These are phyloP conservation scores for Phalaenopsis hybrid DNA, from an alignment of 116 monocot species.

Conservation along the genomic window DNA sequence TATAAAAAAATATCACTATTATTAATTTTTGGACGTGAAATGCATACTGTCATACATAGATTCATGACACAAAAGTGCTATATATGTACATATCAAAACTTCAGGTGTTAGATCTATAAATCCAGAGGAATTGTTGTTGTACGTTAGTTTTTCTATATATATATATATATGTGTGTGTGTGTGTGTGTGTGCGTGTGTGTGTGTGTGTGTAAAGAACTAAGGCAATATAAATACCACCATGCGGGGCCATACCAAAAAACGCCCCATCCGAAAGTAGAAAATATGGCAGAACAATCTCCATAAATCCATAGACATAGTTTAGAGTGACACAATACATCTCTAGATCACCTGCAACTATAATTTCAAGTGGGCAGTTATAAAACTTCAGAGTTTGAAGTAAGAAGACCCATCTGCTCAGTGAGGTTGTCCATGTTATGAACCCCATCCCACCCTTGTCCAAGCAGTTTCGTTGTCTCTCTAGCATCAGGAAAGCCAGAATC, in stretches of 20 bases:
- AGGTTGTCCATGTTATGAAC: constrained; percentile 18
- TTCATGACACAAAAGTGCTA: no score
- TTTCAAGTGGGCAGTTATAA: background rate
- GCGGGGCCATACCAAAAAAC: background rate
- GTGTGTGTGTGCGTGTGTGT: no score
- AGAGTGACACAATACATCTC: background rate
- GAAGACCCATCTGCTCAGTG: constrained; percentile 20
- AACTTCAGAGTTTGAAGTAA: constrained; percentile 11
- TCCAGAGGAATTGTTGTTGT: no score
- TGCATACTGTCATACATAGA: no score
- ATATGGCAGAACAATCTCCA: background rate
- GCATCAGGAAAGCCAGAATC: constrained; percentile 15
- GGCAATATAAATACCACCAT: background rate
- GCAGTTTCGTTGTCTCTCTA: constrained; percentile 3
- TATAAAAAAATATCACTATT: no score
- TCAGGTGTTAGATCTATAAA: no score
- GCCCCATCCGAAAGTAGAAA: background rate
- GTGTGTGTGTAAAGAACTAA: background rate
- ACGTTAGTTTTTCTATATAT: no score
- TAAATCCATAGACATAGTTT: background rate
- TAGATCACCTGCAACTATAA: background rate
- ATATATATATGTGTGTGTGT: no score
- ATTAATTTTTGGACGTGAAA: no score
- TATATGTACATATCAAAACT: no score
- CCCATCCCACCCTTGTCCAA: background rate